Conservation (phyloP, 2,329 filamentous ascomycete genomes). For the Cladosporium sp. region DNA sequence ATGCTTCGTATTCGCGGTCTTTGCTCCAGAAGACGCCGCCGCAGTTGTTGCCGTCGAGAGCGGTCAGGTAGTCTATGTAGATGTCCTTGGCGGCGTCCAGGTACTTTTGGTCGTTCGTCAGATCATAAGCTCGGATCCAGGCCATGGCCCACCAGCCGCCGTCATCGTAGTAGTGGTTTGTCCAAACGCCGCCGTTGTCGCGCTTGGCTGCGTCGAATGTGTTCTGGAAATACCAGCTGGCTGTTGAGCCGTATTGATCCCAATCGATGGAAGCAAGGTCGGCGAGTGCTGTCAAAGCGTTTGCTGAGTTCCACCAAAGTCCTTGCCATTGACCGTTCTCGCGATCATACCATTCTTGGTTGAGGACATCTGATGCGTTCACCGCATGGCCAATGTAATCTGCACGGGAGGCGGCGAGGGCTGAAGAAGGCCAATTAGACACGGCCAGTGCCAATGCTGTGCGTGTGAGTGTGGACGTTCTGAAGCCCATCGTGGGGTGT, state of each 20-base stretch:
- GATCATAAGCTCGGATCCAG: slow-evolving; percentile 51
- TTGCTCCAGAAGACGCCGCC: slow-evolving; percentile 45
- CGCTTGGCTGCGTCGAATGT: slow-evolving; percentile 31
- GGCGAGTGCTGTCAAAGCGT: slow-evolving; percentile 59
- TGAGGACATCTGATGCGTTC: slow-evolving; percentile 16
- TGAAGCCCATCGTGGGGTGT: slow-evolving; percentile 7
- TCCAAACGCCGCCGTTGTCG: slow-evolving; percentile 28
- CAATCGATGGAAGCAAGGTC: slow-evolving; percentile 45
- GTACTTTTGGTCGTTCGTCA: slow-evolving; percentile 42
- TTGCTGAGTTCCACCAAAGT: slow-evolving; percentile 73
- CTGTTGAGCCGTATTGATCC: slow-evolving; percentile 29
- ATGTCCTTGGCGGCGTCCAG: slow-evolving; percentile 44
- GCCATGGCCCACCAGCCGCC: slow-evolving; percentile 51
- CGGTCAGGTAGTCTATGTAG: slow-evolving; percentile 41
- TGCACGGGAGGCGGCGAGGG: slow-evolving; percentile 7
- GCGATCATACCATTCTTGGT: slow-evolving; percentile 15
- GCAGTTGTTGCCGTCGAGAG: slow-evolving; percentile 37
- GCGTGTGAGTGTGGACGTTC: slow-evolving; percentile 7
- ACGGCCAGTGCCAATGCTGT: slow-evolving; percentile 4
- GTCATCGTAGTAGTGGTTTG: slow-evolving; percentile 49
- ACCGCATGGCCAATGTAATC: slow-evolving; percentile 12
- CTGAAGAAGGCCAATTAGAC: slow-evolving; percentile 8
- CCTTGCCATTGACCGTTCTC: slow-evolving; percentile 54
- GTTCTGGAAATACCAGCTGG: slow-evolving; percentile 40
- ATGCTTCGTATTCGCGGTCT: slow-evolving; percentile 40